Evolutionary conservation across 2,329 filamentous ascomycete genomes (phyloP), one percentile per base, ranked within the genome.

Genomic region (Plenodomus tracheiphilus): DNA sequence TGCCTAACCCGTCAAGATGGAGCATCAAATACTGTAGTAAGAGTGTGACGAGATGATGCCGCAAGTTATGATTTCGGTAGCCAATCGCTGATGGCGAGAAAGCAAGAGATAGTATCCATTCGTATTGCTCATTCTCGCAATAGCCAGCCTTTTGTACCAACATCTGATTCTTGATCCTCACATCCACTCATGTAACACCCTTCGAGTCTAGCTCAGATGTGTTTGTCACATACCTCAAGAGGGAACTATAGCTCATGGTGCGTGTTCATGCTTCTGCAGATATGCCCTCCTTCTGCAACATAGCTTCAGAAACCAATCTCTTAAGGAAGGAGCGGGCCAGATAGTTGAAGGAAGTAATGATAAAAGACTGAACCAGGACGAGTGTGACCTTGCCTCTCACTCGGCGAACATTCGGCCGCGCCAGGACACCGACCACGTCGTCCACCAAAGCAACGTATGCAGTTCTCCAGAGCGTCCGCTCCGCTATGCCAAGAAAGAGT

Each of bases 381-480:
- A 61, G 39, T 16, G 39, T 39, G 3, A 43, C 35, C 25, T 46
- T 53, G 16, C 54, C 58, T 38, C 43, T 51, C 37, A 35, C 39
- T 1, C 49, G 53, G 16, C 44, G 41, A n/a, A 58, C 10, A 41
- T 57, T 41, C 21, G 60, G 58, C 22, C 51, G 47, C n/a, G 46
- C 35, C 43, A 62, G 38, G 2, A 55, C 39, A 4, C 49, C 41
- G 11, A 64, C 20, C 2, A 64, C 19, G 42, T 62, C 60, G 21
- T 62, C 58, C 20, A 64, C 54, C 18, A 64, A 15, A 39, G 58
- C 58, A 16, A 62, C 20, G 37, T 57, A 63, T 7, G 53, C 44
- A 20, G 51, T 47, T 15, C 49, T 34, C 47, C 39, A 54, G 15
- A 63, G 32, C 2, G 25, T 41, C 13, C 53, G 46, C 38, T 63